Percentiles rank a stretch among this genome's conserved stretches.
Conservation (phyloP, 116 monocot genomes). For the Iris pallida region DNA sequence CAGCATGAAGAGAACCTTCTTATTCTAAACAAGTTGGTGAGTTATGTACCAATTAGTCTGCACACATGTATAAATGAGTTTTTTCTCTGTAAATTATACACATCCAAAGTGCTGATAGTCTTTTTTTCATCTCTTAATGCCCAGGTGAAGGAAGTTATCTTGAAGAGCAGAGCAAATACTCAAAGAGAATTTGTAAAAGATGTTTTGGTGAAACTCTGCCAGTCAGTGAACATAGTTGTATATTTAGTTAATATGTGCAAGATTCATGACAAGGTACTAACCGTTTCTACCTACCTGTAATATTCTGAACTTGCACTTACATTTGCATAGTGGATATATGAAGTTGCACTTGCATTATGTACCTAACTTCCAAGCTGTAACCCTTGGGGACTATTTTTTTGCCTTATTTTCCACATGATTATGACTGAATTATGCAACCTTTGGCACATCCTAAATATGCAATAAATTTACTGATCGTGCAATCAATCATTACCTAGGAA, state of each 20-base stretch:
- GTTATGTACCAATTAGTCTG: constrained; percentile 11
- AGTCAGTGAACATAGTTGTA: constrained; percentile 78
- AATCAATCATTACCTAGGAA: no score
- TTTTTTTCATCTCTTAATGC: constrained; percentile 5
- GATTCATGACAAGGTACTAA: constrained; percentile 65
- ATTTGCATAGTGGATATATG: no score
- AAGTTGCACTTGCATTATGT: no score
- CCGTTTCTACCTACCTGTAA: neutral
- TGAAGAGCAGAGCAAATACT: constrained; percentile 27
- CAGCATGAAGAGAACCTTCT: constrained; percentile 93
- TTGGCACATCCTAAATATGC: no score
- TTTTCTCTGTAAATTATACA: neutral
- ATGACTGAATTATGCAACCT: no score
- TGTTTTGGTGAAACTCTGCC: constrained; percentile 43
- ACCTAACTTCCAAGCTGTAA: no score
- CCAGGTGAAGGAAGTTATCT: constrained; percentile 50
- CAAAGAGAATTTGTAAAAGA: constrained; percentile 24
- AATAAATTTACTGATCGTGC: no score
- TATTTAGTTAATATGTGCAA: constrained; percentile 73
- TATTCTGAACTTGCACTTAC: no score
- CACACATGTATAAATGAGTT: neutral
- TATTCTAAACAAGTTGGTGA: constrained; percentile 62
- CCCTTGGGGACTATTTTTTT: no score
- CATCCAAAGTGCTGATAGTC: constrained; percentile 1
- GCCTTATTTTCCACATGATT: no score